Percentiles rank a stretch among this genome's conserved stretches.
These are phyloP conservation scores for Spathaspora passalidarum DNA, from an alignment of 805 yeast species.

Conservation along the genomic window DNA sequence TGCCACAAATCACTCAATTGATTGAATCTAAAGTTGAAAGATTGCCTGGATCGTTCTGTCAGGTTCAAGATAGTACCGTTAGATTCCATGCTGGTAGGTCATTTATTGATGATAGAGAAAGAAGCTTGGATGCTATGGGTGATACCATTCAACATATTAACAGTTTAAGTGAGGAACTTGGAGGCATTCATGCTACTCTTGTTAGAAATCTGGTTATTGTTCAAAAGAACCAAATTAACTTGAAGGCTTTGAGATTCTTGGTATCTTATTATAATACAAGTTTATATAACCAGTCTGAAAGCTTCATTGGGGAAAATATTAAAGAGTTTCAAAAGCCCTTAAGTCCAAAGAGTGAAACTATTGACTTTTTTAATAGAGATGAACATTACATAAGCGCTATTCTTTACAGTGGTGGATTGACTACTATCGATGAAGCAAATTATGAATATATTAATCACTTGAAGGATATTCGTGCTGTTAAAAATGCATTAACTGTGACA, in stretches of 20 bases:
- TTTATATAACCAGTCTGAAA: constrained; percentile 1
- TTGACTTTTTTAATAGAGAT: constrained; percentile 1
- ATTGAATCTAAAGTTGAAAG: constrained; percentile 67
- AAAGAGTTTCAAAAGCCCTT: constrained; percentile 17
- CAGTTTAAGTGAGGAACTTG: constrained; percentile 56
- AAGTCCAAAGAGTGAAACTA: constrained; percentile 1
- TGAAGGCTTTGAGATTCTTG: constrained; percentile 55
- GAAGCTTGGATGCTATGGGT: constrained; percentile 70
- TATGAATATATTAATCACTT: constrained; percentile 52
- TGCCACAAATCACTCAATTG: constrained; percentile 52
- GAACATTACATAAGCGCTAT: constrained; percentile 3
- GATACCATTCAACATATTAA: constrained; percentile 84
- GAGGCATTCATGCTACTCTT: constrained; percentile 68
- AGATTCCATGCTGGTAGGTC: constrained; percentile 73
- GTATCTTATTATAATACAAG: constrained; percentile 31
- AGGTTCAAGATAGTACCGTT: constrained; percentile 72
- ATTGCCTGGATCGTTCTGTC: constrained; percentile 72
- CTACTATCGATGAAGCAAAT: constrained; percentile 67
- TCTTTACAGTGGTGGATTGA: constrained; percentile 62
- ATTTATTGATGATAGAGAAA: constrained; percentile 55
- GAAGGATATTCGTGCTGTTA: constrained; percentile 31
- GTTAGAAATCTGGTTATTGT: constrained; percentile 68
- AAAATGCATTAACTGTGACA: constrained; percentile 52
- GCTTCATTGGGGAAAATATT: constrained; percentile 8
- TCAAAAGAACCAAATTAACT: constrained; percentile 59